Evolutionary conservation across 2,329 filamentous ascomycete species (phyloP).

Genomic region (Fusarium agapanthi): DNA sequence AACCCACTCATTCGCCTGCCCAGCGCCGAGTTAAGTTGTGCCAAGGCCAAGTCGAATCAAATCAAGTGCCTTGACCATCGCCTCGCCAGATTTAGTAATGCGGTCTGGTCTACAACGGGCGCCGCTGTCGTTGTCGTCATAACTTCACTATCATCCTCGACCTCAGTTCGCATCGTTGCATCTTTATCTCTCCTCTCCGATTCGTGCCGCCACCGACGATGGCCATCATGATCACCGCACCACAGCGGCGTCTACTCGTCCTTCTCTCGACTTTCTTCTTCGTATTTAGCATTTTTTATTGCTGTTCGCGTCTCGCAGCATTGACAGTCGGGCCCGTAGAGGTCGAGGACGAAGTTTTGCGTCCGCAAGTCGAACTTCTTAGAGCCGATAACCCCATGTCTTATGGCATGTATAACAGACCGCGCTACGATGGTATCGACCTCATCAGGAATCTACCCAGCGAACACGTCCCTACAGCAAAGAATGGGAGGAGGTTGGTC

Average conservation of each 20-base stretch:
- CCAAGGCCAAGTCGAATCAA: neutral
- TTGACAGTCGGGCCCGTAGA: conserved; percentile 29
- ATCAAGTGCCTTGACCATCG: neutral
- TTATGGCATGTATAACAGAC: conserved; percentile 52
- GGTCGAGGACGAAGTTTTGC: conserved; percentile 3
- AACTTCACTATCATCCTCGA: neutral
- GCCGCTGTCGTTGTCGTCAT: conserved; percentile 21
- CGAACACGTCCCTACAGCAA: conserved; percentile 44
- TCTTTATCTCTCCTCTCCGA: neutral
- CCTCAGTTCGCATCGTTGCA: neutral
- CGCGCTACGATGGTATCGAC: conserved; percentile 47
- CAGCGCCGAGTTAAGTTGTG: neutral
- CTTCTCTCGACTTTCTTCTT: conserved; percentile 46
- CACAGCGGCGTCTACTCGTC: conserved; percentile 45
- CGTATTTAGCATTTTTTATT: conserved; percentile 47
- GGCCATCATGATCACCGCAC: conserved; percentile 37
- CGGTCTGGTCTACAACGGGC: neutral
- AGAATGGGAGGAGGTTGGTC: conserved; percentile 69
- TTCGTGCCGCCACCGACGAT: conserved; percentile 21
- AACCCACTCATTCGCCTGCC: neutral
- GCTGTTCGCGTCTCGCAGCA: conserved; percentile 45
- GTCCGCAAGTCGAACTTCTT: conserved; percentile 27
- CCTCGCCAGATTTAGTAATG: conserved; percentile 12
- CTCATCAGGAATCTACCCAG: conserved; percentile 45
- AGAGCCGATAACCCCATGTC: conserved; percentile 50